These are phyloP conservation scores for Sporormia fimetaria DNA, from an alignment of 495 filamentous ascomycete species.

Conservation along the genomic window DNA sequence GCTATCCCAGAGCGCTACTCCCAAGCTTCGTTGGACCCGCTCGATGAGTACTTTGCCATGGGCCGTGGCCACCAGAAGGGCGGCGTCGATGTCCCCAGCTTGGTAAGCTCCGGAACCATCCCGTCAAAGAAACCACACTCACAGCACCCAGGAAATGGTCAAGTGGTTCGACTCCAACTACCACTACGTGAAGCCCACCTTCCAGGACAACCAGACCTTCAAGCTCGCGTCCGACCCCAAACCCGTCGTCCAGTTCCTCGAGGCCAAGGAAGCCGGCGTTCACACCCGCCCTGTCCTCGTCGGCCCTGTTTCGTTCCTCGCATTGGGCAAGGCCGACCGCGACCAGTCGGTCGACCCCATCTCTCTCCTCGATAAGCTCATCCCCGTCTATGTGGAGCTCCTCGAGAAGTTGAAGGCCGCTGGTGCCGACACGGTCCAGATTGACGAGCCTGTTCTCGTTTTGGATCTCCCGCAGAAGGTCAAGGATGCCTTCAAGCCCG, in stretches of 20 bases:
- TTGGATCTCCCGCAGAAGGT: constrained; percentile 76
- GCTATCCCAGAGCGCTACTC: constrained; percentile 83
- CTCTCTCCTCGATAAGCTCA: constrained; percentile 75
- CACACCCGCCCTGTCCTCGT: constrained; percentile 85
- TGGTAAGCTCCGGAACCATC: constrained; percentile 38
- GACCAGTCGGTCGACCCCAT: constrained; percentile 84
- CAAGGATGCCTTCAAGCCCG: constrained; percentile 95
- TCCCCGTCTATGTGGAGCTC: constrained; percentile 87
- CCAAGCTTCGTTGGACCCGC: constrained; percentile 65
- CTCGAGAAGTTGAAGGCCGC: constrained; percentile 84
- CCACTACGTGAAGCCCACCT: constrained; percentile 98
- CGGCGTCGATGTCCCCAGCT: constrained; percentile 79
- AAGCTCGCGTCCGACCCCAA: constrained; percentile 78
- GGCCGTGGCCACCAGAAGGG: constrained; percentile 92
- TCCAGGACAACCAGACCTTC: constrained; percentile 93
- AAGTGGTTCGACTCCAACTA: constrained; percentile 99
- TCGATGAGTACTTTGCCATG: constrained; percentile 99
- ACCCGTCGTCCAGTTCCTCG: constrained; percentile 83
- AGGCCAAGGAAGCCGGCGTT: constrained; percentile 95
- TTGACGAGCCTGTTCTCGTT: constrained; percentile 94
- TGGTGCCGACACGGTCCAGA: constrained; percentile 89
- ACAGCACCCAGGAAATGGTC: constrained; percentile 69
- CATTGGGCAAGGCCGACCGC: constrained; percentile 93
- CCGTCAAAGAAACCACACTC: not conserved
- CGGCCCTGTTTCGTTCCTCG: constrained; percentile 92